Conservation (phyloP, 768 basidiomycete species). For the Amanita polypyramis region DNA sequence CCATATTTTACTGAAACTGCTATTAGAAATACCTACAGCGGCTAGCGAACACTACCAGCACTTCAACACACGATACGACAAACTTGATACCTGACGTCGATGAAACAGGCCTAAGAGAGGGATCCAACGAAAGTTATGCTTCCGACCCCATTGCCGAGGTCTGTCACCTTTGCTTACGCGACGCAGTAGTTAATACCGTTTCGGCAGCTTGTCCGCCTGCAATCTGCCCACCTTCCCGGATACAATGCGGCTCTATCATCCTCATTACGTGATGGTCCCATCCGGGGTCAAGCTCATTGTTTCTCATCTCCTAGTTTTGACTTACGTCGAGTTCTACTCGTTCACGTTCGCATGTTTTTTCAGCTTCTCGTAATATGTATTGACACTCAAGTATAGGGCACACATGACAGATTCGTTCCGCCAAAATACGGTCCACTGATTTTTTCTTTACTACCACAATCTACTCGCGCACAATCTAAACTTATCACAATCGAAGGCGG, state of each 20-base stretch:
- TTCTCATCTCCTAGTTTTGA: constrained; percentile 42
- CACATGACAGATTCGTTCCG: constrained; percentile 44
- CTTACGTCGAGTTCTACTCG: constrained; percentile 42
- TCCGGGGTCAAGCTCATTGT: constrained; percentile 47
- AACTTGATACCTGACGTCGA: constrained; percentile 1
- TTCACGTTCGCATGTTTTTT: constrained; percentile 40
- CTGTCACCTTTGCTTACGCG: constrained; percentile 1
- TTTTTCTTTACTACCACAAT: constrained; percentile 29
- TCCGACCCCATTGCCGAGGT: constrained; percentile 35
- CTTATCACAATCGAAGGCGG: constrained; percentile 40
- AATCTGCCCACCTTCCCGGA: constrained; percentile 66
- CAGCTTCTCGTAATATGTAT: neutral
- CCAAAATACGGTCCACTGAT: constrained; percentile 43
- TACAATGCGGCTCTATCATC: constrained; percentile 74
- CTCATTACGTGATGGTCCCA: constrained; percentile 60
- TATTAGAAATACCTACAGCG: constrained; percentile 41
- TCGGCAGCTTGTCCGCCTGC: constrained; percentile 57
- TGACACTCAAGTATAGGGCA: constrained; percentile 30
- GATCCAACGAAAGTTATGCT: neutral
- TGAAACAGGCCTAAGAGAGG: neutral
- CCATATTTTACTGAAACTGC: neutral
- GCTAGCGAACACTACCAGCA: constrained; percentile 25
- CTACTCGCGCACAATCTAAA: constrained; percentile 23
- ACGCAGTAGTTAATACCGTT: neutral
- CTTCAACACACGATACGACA: constrained; percentile 9